A percentile compares a stretch with the other conserved stretches of the same genome.
phyloP scores from a whole-genome alignment of 2,329 filamentous ascomycete genomes.

The Cladorrhinum sp. region DNA sequence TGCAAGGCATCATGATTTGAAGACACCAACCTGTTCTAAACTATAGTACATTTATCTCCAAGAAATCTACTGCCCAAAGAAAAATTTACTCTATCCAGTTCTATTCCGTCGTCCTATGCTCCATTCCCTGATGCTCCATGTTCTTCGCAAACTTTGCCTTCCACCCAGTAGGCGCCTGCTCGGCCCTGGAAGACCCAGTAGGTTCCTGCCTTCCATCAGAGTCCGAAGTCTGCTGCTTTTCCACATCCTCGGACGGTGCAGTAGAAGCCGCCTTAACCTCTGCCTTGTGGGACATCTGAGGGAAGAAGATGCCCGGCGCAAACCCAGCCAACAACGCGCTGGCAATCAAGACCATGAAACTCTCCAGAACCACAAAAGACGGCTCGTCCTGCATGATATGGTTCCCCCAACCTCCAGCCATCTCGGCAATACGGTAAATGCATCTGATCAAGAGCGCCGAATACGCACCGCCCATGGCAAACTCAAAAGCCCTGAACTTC shows the following conservation, averaged over 20 bases:
- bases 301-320: constrained; percentile 55
- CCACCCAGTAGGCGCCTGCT: background rate
- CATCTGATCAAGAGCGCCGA: constrained; percentile 46
- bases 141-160: background rate
- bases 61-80: too few species aligned
- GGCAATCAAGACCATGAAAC: constrained; percentile 51
- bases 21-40: too few species aligned
- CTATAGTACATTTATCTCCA: too few species aligned
- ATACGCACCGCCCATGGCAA: constrained; percentile 45
- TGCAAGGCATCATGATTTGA: too few species aligned
- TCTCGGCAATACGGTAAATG: constrained; percentile 60
- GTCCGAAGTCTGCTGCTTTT: constrained; percentile 11
- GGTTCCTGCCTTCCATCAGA: background rate
- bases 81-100: background rate
- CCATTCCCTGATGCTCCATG: background rate
- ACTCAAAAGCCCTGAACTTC: constrained; percentile 43
- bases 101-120: background rate
- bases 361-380: constrained; percentile 58
- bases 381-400: constrained; percentile 61
- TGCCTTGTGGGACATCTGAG: constrained; percentile 42
- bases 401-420: constrained; percentile 65
- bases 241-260: background rate
- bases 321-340: constrained; percentile 50
- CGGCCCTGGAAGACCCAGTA: background rate
- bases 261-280: background rate